phyloP scores from a whole-genome alignment of 805 yeast genomes.

The Tetrapisispora arboricola region DNA sequence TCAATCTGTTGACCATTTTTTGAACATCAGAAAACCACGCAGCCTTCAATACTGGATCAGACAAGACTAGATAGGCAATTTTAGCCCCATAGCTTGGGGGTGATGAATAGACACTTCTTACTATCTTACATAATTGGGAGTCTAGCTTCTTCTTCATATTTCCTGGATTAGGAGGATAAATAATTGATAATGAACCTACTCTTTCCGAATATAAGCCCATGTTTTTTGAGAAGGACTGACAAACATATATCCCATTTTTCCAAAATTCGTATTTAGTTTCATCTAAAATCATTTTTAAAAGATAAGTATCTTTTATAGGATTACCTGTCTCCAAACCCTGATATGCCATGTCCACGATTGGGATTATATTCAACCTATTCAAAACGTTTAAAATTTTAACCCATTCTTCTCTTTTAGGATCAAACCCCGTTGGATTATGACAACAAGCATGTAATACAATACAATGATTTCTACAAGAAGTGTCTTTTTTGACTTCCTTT shows the following conservation, averaged over 20 bases:
- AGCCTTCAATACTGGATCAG: constrained; percentile 43
- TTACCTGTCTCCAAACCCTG: constrained; percentile 91
- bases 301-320: constrained; percentile 59
- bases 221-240: constrained; percentile 92
- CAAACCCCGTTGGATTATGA: constrained; percentile 96
- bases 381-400: constrained; percentile 56
- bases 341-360: constrained; percentile 87
- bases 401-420: constrained; percentile 79
- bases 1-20: constrained; percentile 69
- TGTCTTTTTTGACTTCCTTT: constrained; percentile 31
- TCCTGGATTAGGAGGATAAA: constrained; percentile 33
- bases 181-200: constrained; percentile 64
- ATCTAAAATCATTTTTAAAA: constrained; percentile 32
- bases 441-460: constrained; percentile 89
- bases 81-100: constrained; percentile 94
- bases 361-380: constrained; percentile 50
- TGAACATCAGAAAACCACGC: constrained; percentile 80
- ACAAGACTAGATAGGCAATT: constrained; percentile 69
- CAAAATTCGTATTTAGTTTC: constrained; percentile 19
- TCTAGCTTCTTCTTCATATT: constrained; percentile 49
- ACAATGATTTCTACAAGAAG: constrained; percentile 37
- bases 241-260: constrained; percentile 45
- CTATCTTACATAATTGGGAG: constrained; percentile 74
- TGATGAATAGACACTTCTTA: constrained; percentile 82
- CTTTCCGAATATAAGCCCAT: constrained; percentile 95